phyloP scores from a whole-genome alignment of 2,329 filamentous ascomycete species.

The Arthrobotrys conoides region DNA sequence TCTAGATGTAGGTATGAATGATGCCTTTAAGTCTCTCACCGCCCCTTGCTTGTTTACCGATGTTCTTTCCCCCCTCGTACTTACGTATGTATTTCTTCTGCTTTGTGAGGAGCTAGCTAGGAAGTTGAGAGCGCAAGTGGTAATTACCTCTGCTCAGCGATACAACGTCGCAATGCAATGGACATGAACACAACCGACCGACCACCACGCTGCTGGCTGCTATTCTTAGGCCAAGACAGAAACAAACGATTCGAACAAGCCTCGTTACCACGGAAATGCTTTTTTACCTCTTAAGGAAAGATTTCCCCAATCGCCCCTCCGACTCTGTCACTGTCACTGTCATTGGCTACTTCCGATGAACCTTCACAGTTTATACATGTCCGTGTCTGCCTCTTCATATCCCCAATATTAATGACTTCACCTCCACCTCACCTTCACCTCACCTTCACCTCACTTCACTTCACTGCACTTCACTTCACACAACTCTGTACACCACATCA shows the following conservation, averaged over 20 bases:
- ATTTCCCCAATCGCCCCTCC: conserved; percentile 28
- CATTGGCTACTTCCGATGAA: too few relatives aligned
- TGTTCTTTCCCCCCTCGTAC: neutral
- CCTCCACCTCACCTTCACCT: too few relatives aligned
- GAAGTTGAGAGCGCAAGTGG: conserved; percentile 2
- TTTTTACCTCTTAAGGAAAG: conserved; percentile 25
- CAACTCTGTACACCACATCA: too few relatives aligned
- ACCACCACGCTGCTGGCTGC: too few relatives aligned
- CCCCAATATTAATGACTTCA: too few relatives aligned
- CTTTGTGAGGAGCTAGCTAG: neutral
- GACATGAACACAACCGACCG: neutral
- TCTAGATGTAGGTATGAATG: neutral
- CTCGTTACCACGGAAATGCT: conserved; percentile 60
- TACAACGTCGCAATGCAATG: conserved; percentile 32
- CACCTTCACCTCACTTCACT: too few relatives aligned
- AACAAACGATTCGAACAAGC: conserved; percentile 45
- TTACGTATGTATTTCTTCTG: neutral
- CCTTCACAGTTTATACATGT: too few relatives aligned
- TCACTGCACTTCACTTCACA: too few relatives aligned
- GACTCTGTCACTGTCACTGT: neutral
- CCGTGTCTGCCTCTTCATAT: too few relatives aligned
- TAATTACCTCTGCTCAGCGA: conserved; percentile 18
- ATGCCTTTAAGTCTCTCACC: conserved; percentile 17
- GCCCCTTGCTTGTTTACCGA: conserved; percentile 45
- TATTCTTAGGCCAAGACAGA: conserved; percentile 55